Conservation (phyloP, 352 stramenopile species). For the Phytophthora pisi region DNA sequence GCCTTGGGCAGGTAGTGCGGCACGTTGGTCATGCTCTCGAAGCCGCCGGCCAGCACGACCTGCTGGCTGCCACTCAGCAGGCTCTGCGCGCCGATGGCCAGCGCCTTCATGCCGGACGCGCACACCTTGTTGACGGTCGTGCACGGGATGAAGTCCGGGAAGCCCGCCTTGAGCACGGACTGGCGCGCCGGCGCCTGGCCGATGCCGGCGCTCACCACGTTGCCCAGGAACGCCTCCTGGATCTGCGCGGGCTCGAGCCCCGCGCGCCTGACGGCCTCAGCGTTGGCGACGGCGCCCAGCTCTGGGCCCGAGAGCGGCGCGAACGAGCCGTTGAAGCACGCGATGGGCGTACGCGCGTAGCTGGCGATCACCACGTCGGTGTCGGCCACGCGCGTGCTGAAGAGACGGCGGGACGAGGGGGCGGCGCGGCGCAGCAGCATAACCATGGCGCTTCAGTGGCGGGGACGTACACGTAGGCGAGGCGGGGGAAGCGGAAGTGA, state of each 20-base stretch:
- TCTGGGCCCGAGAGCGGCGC: slow-evolving; percentile 88
- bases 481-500: slow-evolving; percentile 16
- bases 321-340: slow-evolving; percentile 94
- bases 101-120: slow-evolving; percentile 93
- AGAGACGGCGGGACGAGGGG: slow-evolving; percentile 52
- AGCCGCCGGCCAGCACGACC: slow-evolving; percentile 93
- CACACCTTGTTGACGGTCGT: slow-evolving; percentile 99
- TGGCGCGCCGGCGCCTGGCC: slow-evolving; percentile 97
- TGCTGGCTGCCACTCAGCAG: slow-evolving; percentile 88
- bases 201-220: slow-evolving; percentile 96
- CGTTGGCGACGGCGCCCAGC: slow-evolving; percentile 94
- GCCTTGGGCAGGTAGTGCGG: slow-evolving; percentile 96
- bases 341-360: slow-evolving; percentile 97
- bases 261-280: slow-evolving; percentile 75
- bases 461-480: background rate
- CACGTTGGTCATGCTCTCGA: slow-evolving; percentile 98
- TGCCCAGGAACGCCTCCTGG: slow-evolving; percentile 97
- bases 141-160: slow-evolving; percentile 93
- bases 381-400: slow-evolving; percentile 67
- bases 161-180: slow-evolving; percentile 90
- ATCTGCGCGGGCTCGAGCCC: slow-evolving; percentile 82
- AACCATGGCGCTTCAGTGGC: background rate
- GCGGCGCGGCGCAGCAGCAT: slow-evolving; percentile 23
- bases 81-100: slow-evolving; percentile 87
- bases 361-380: slow-evolving; percentile 94